A percentile compares a stretch with the other conserved stretches of the same genome.
phyloP scores from a whole-genome alignment of 2,329 filamentous ascomycete species.

The Neocucurbitaria cava region DNA sequence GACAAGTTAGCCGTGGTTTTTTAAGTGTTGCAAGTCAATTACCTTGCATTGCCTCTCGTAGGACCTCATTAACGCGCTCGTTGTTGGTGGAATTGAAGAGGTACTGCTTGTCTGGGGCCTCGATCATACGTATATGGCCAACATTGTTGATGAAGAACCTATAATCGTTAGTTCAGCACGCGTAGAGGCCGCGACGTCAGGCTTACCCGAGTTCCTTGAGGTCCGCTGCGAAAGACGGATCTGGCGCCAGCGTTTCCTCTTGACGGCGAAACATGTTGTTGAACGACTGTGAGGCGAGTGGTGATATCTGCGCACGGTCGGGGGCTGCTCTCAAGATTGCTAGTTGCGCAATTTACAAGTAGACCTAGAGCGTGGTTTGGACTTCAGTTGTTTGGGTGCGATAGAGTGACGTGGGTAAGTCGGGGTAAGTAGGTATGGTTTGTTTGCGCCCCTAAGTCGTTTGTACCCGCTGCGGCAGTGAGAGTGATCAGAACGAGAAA shows the following conservation, averaged over 20 bases:
- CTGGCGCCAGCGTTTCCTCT: conserved; percentile 69
- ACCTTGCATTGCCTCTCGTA: conserved; percentile 75
- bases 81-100: conserved; percentile 77
- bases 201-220: conserved; percentile 76
- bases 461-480: conserved; percentile 18
- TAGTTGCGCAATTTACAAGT: too few species aligned
- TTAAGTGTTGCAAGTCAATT: conserved; percentile 25
- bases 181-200: background rate
- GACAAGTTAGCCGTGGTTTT: conserved; percentile 12
- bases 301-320: too few species aligned
- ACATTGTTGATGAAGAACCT: conserved; percentile 81
- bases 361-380: background rate
- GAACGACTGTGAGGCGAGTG: background rate
- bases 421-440: background rate
- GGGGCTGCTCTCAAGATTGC: too few species aligned
- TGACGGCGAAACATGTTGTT: conserved; percentile 80
- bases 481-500: conserved; percentile 20
- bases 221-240: conserved; percentile 70
- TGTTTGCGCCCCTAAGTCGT: conserved; percentile 11
- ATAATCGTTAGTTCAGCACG: background rate
- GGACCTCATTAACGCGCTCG: conserved; percentile 76
- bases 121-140: conserved; percentile 76
- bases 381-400: too few species aligned
- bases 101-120: conserved; percentile 73
- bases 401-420: too few species aligned